Evolutionary conservation across 2,329 filamentous ascomycete genomes (phyloP).

Genomic region (Nigrograna mackinnonii): DNA sequence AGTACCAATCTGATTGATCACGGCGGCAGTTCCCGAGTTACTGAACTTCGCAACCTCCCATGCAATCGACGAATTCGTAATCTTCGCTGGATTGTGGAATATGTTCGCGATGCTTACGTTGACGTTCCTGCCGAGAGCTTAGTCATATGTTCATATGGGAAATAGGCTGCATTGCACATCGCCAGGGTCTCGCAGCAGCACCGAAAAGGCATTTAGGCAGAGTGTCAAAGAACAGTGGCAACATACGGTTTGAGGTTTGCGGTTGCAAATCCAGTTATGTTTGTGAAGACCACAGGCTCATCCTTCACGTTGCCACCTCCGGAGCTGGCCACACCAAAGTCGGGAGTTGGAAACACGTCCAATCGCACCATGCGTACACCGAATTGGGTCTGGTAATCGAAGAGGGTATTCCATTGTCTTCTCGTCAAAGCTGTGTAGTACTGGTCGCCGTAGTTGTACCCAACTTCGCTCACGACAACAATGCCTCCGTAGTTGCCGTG

Average conservation of each 20-base stretch:
- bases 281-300: constrained; percentile 55
- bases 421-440: constrained; percentile 59
- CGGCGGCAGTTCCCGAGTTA: constrained; percentile 56
- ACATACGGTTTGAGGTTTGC: constrained; percentile 55
- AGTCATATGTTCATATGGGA: constrained; percentile 11
- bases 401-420: constrained; percentile 60
- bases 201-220: constrained; percentile 5
- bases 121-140: constrained; percentile 22
- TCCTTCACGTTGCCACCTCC: constrained; percentile 34
- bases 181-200: constrained; percentile 4
- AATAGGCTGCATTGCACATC: constrained; percentile 11
- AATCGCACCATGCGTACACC: constrained; percentile 64
- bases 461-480: constrained; percentile 57
- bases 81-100: constrained; percentile 62
- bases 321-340: constrained; percentile 48
- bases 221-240: constrained; percentile 1
- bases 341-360: constrained; percentile 58
- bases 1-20: constrained; percentile 62
- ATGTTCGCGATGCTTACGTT: constrained; percentile 43
- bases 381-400: constrained; percentile 61
- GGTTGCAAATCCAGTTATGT: constrained; percentile 56
- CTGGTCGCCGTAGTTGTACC: constrained; percentile 55
- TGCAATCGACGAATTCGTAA: constrained; percentile 58
- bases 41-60: constrained; percentile 59
- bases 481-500: constrained; percentile 64